A percentile compares a stretch with the other conserved stretches of the same genome.
Conservation (phyloP, 139 green algal species). For the Coelastrella sp. region DNA sequence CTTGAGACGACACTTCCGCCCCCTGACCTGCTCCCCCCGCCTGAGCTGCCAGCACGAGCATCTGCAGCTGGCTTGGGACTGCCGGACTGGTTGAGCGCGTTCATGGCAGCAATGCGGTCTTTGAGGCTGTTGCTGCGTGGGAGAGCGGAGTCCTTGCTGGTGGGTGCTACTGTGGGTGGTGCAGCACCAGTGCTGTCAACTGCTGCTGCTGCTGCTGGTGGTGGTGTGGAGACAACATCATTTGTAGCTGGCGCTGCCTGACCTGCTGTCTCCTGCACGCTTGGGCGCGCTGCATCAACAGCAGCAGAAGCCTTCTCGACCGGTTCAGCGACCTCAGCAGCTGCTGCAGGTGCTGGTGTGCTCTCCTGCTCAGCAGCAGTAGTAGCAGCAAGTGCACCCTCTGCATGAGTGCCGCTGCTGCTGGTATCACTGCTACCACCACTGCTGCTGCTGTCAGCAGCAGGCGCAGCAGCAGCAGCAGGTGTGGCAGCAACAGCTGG, state of each 20-base stretch:
- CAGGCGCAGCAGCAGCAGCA: not conserved
- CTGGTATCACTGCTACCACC: not conserved
- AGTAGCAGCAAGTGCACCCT: not conserved
- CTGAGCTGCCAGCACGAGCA: too few relatives aligned
- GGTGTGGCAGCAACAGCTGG: too few relatives aligned
- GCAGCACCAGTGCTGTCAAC: not conserved
- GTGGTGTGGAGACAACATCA: not conserved
- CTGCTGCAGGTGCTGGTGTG: too few relatives aligned
- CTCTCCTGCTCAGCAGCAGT: constrained; percentile 16
- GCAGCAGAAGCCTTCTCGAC: too few relatives aligned
- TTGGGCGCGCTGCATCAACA: too few relatives aligned
- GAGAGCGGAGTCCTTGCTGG: not conserved
- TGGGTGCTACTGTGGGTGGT: not conserved
- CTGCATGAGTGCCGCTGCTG: not conserved
- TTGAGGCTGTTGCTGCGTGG: constrained; percentile 36
- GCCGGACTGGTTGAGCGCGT: constrained; percentile 20
- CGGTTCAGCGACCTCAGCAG: too few relatives aligned
- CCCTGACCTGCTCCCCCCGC: not conserved
- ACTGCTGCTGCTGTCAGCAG: constrained; percentile 5
- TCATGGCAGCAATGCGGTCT: constrained; percentile 43
- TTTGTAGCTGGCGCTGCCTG: too few relatives aligned
- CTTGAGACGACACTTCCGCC: not conserved
- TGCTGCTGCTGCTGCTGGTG: not conserved
- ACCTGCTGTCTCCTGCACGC: too few relatives aligned
- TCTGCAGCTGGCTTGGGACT: not conserved